Conservation (phyloP, 2,329 filamentous ascomycete genomes). For the Pseudogymnoascus sp. region DNA sequence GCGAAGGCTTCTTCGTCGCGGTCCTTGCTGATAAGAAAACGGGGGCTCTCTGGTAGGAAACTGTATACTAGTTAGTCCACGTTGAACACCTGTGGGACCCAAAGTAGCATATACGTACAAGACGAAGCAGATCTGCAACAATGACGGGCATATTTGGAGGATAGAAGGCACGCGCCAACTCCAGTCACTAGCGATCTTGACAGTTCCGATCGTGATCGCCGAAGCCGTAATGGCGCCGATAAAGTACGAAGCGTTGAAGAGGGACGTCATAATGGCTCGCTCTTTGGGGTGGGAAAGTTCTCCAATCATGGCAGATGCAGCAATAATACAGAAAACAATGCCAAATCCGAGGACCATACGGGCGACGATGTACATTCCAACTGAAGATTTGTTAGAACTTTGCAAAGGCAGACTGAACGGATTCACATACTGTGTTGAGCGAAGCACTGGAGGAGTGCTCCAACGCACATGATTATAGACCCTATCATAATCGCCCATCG, state of each 20-base stretch:
- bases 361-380: constrained; percentile 44
- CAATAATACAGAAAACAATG: constrained; percentile 43
- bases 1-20: constrained; percentile 49
- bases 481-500: constrained; percentile 48
- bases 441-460: constrained; percentile 47
- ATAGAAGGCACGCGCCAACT: constrained; percentile 35
- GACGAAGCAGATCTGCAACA: constrained; percentile 19
- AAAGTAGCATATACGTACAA: constrained; percentile 16
- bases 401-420: background rate
- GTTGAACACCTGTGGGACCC: background rate
- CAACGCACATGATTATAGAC: constrained; percentile 45
- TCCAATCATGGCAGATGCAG: constrained; percentile 44
- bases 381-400: constrained; percentile 19
- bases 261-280: constrained; percentile 42
- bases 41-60: constrained; percentile 47
- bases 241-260: constrained; percentile 48
- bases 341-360: constrained; percentile 47
- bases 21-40: constrained; percentile 49
- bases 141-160: constrained; percentile 30
- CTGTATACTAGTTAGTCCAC: constrained; percentile 10
- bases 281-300: constrained; percentile 48
- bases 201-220: constrained; percentile 36
- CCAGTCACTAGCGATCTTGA: constrained; percentile 33
- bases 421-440: constrained; percentile 27
- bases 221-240: constrained; percentile 37